These are phyloP conservation scores for Cercophora newfieldiana DNA, from an alignment of 495 filamentous ascomycete genomes.

Conservation along the genomic window DNA sequence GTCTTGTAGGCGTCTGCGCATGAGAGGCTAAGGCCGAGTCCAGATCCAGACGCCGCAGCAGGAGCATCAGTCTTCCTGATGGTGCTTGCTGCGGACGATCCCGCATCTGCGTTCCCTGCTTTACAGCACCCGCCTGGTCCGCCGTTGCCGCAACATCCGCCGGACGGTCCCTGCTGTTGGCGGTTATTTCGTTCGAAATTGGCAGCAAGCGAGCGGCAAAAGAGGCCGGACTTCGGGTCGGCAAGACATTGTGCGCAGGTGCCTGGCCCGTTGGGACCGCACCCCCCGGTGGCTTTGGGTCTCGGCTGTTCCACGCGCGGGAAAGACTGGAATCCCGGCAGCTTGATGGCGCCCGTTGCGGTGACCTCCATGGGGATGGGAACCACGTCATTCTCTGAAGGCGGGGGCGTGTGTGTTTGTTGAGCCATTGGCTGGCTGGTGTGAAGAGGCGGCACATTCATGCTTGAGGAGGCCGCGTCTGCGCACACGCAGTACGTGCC, in stretches of 20 bases:
- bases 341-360: constrained; percentile 49
- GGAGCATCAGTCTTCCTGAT: constrained; percentile 4
- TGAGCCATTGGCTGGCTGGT: constrained; percentile 31
- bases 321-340: constrained; percentile 42
- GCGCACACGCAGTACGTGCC: constrained; percentile 84
- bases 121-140: constrained; percentile 46
- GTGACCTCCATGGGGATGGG: constrained; percentile 51
- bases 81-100: not conserved
- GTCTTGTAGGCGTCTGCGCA: constrained; percentile 84
- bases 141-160: constrained; percentile 52
- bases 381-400: constrained; percentile 63
- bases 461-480: constrained; percentile 55
- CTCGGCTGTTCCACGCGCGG: constrained; percentile 14
- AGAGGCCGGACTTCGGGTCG: constrained; percentile 77
- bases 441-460: not conserved
- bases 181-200: constrained; percentile 47
- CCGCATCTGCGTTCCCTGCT: constrained; percentile 12
- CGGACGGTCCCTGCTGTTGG: constrained; percentile 47
- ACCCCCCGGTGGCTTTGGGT: constrained; percentile 28
- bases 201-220: constrained; percentile 82
- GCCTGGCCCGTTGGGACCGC: constrained; percentile 72
- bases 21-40: constrained; percentile 46
- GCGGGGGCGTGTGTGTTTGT: constrained; percentile 65
- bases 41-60: not conserved
- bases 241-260: constrained; percentile 76